Conservation (phyloP, 441 rosid genomes). For the Populus hybrid region DNA sequence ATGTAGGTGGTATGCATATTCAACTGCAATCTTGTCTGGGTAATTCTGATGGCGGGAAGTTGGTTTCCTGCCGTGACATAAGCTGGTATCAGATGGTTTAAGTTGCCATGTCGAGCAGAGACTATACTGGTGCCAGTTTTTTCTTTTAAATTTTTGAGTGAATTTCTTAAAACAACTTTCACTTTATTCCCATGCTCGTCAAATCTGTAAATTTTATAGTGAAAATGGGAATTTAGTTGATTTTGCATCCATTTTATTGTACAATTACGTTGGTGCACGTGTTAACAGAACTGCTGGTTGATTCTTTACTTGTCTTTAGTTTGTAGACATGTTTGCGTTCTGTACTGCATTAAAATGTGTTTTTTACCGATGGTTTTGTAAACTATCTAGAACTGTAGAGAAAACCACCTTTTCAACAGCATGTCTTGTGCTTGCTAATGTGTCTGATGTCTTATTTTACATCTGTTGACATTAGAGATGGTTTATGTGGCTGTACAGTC, state of each 20-base stretch:
- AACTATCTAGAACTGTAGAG: background rate
- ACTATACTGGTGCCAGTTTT: slow-evolving; percentile 6
- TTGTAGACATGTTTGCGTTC: background rate
- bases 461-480: background rate
- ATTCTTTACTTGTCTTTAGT: background rate
- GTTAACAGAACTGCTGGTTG: background rate
- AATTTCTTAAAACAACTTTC: background rate
- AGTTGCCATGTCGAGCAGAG: slow-evolving; percentile 16
- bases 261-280: background rate
- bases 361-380: background rate
- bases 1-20: slow-evolving; percentile 10
- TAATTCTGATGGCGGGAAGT: slow-evolving; percentile 14
- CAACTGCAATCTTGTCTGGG: slow-evolving; percentile 11
- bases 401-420: too few relatives aligned
- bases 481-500: background rate
- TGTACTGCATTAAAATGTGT: background rate
- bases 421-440: background rate
- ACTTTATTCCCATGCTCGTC: slow-evolving; percentile 16
- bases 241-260: slow-evolving; percentile 8
- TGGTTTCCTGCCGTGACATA: slow-evolving; percentile 3
- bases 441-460: background rate
- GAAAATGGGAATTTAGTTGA: slow-evolving; percentile 10
- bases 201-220: slow-evolving; percentile 36
- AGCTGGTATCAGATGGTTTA: slow-evolving; percentile 22
- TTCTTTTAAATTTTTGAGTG: slow-evolving; percentile 15